Base-by-base conservation (phyloP, 2,329 filamentous ascomycete species). In the Plenodomus biglobosus region DNA sequence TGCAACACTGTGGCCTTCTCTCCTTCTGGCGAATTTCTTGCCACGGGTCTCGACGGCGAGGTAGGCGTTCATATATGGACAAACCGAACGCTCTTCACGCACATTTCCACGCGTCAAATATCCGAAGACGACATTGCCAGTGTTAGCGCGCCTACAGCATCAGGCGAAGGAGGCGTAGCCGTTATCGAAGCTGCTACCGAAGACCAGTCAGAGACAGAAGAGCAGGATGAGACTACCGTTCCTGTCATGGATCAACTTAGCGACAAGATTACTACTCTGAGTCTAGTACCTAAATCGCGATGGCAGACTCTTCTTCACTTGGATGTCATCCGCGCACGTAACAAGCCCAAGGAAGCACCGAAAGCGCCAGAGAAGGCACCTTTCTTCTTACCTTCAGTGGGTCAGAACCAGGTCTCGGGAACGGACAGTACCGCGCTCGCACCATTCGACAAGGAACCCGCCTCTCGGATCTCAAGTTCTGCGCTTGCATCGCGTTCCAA, bases 231-330 rank as follows among this genome's bases (percentile, higher is more conserved):
- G 32, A 70, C 69, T 6, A 60, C 69, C 1, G 63, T 80, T 1
- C 79, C 82, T 2, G 62, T 73, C 16, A 71, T 90, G 17, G 90
- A 95, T 48, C 90, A 96, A 72, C 81, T 99, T 27, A 88, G 85
- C 67, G 75, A 84, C 3, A 86, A 92, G 50, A 86, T 99, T 74
- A 86, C 92, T 67, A 96, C 92, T 0, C 79, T 99, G 47, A 95
- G 89, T 71, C 73, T 97, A 42, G 86, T 97, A 3, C 95, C 94
- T 10, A 91, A 88, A 70, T 90, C 88, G 53, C 84, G 88, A 62
- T 99, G 94, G 94, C 92, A 97, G 72, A 96, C 91, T 1, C 78
- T 99, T 13, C 78, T 99, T 21, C 90, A 99, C 70, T 80, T 99
- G 2, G 94, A 99, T 66, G 76, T 91, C 20, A 96, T 99, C 68